phyloP scores from a whole-genome alignment of 139 green algal genomes.

The Chlorella sp. region DNA sequence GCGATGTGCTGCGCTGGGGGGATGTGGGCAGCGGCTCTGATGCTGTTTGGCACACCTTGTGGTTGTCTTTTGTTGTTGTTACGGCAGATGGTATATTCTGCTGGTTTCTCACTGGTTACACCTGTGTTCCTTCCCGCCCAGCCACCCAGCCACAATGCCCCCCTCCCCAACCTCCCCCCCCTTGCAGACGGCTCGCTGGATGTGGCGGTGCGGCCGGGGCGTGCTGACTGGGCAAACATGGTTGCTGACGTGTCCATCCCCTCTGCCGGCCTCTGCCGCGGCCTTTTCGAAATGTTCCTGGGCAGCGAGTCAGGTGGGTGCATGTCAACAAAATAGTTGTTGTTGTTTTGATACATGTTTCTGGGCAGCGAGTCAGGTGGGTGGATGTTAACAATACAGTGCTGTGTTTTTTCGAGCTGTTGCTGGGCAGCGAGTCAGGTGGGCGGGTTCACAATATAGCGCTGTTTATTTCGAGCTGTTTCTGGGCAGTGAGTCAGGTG shows the following conservation, averaged over 20 bases:
- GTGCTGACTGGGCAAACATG: conserved; percentile 38
- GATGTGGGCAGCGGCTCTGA: too few relatives aligned
- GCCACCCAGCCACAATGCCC: too few relatives aligned
- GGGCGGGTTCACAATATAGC: too few relatives aligned
- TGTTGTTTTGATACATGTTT: too few relatives aligned
- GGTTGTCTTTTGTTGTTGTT: background rate
- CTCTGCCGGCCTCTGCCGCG: conserved; percentile 67
- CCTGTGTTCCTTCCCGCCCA: too few relatives aligned
- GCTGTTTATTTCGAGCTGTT: conserved; percentile 82
- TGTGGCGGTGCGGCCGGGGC: conserved; percentile 33
- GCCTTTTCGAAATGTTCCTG: conserved; percentile 78
- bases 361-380: conserved; percentile 29
- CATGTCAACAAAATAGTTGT: too few relatives aligned
- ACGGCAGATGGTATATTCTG: too few relatives aligned
- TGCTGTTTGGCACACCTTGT: background rate
- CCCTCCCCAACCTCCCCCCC: background rate
- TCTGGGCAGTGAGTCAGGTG: conserved; percentile 32
- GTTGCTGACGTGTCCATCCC: conserved; percentile 68
- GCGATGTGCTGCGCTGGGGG: too few relatives aligned
- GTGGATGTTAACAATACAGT: too few relatives aligned
- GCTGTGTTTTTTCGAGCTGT: too few relatives aligned
- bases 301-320: conserved; percentile 20
- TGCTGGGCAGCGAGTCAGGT: conserved; percentile 31
- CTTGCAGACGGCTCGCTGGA: conserved; percentile 51
- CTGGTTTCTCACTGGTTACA: too few relatives aligned